A percentile compares a stretch with the other conserved stretches of the same genome.
These are phyloP conservation scores for Urostyla sp. DNA, from an alignment of 73 alveolate species.

Conservation along the genomic window DNA sequence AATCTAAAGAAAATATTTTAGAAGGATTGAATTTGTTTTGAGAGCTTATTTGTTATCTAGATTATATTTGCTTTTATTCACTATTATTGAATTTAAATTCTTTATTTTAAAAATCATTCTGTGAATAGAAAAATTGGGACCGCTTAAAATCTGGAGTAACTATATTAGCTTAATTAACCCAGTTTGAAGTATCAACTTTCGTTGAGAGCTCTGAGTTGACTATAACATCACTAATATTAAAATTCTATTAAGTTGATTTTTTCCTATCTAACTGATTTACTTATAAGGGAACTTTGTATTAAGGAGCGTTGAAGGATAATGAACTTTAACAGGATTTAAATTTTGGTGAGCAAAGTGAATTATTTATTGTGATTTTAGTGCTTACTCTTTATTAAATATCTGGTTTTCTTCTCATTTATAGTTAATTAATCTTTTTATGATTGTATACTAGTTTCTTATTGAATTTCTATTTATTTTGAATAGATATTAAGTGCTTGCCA, in stretches of 20 bases:
- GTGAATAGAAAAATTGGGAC: too few species aligned
- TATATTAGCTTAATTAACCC: slow-evolving; percentile 30
- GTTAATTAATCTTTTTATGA: too few species aligned
- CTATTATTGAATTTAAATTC: too few species aligned
- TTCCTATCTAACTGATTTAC: not conserved
- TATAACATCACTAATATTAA: slow-evolving; percentile 10
- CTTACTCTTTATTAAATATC: not conserved
- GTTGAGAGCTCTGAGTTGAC: slow-evolving; percentile 17
- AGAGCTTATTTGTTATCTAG: too few species aligned
- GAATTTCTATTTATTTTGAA: too few species aligned
- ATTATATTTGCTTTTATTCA: too few species aligned
- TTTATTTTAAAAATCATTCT: too few species aligned
- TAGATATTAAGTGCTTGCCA: too few species aligned
- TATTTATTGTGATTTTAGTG: not conserved
- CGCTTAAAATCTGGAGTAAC: slow-evolving; percentile 30
- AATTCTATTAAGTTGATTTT: not conserved
- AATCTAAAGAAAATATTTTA: too few species aligned
- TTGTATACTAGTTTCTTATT: not conserved
- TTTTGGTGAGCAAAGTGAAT: not conserved
- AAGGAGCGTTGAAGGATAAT: not conserved
- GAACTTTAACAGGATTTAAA: not conserved
- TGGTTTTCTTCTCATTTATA: not conserved
- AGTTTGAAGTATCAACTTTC: slow-evolving; percentile 24
- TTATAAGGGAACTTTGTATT: not conserved
- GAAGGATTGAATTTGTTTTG: too few species aligned